Evolutionary conservation across 1,284 basidiomycete genomes (phyloP), one percentile per base, ranked within the genome.

Genomic region (Rhodotorula mucilaginosa): DNA sequence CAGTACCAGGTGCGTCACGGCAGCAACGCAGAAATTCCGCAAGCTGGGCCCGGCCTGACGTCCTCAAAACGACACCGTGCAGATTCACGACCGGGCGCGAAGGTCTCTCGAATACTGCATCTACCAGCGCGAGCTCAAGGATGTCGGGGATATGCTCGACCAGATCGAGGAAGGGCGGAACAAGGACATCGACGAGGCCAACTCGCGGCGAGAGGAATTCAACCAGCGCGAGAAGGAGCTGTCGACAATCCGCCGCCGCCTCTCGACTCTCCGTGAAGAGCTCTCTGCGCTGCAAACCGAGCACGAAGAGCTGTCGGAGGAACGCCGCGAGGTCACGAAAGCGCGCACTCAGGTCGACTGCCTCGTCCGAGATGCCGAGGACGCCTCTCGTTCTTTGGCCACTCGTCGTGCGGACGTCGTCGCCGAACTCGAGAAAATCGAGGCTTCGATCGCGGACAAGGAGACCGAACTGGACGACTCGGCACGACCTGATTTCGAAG

Each of bases 71-170:
- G 23, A 23, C 5, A 10, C 5, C 6, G 21, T 18, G 18, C 65
- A 78, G 71, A 72, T 91, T 75, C 94, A 94, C 80, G 97, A 99
- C 80, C 91, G 92, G 80, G 93, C 98, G 74, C 86, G 96, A 61
- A 86, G 96, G 66, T 97, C 94, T 81, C 85, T 99, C 76, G 97
- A 99, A 80, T 99, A 99, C 80, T 91, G 93, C 2, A 82, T 99
- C 70, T 93, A 97, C 82, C 90, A 93, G 77, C 86, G 91, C 51
- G 95, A 99, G 79, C 82, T 98, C 48, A 88, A 91, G 69, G 95
- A 98, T 74, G 92, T 97, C 2, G 88, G 87, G 0, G 89, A 89
- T 65, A 88, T 91, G 0, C 82, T 98, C 62, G 92, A 77, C 54
- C 67, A 84, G 83, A 82, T 87, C 63, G 87, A 87, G 76, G 83